Evolutionary conservation across 345 rosid species (phyloP), one percentile per base, ranked within the genome.

Genomic region (Erysimum cheiranthoides): DNA sequence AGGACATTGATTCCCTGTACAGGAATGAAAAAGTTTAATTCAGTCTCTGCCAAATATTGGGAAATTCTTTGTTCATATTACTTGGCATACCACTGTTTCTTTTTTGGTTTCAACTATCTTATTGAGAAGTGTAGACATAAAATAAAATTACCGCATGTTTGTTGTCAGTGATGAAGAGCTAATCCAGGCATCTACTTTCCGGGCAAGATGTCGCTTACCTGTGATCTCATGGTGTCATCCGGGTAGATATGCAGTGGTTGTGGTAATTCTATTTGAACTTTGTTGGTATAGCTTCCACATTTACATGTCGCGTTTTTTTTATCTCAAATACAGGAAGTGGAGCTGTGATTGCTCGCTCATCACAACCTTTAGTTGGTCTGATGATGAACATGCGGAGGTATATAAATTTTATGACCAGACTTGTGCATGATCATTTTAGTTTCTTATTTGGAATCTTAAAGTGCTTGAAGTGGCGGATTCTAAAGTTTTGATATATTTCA

Each of bases 321-420:
- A 61, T 71, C 68, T 80, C 47, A 56, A 57, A 73, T 81, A 52
- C 77, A 91, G 99, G 59, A 76, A 84, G 84, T 42, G 99, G 98
- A 75, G 99, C 98, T 61, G 99, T 89, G 75, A 91, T 95, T 78
- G 99, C 99, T 66, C 97, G 99, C 58, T 95, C 99, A 57, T 93
- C 99, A 65, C 99, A 92, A 76, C 98, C 98, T 68, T 81, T 93
- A 59, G 99, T 90, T 76, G 99, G 99, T 76, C 87, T 93, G 40
- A 91, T 95, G 97, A 91, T 92, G 97, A 95, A 93, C 79, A 84
- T 88, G 89, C 88, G 99, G 77, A 95, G 97, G 98, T 93, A 87
- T 34, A 35, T 71, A 46, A 58, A 2, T 66, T 46, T 47, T 64
- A 49, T 71, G 56, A 40, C 40, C 39, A 52, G 77, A 58, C 28